phyloP scores from a whole-genome alignment of 129 eudicot species.

The Gnaphalium uliginosum region DNA sequence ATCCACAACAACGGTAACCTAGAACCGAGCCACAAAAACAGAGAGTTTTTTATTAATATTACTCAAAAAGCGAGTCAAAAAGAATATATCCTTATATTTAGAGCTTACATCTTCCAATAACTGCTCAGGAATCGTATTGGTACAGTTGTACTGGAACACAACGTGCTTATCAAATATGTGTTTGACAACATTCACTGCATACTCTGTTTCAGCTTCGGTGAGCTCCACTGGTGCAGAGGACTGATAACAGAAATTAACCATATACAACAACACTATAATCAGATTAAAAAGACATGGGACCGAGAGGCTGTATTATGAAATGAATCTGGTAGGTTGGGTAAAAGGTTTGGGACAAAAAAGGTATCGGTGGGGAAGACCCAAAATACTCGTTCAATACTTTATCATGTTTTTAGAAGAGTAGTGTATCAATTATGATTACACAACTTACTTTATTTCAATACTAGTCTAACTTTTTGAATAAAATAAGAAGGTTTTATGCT shows the following conservation, averaged over 20 bases:
- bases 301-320: background rate
- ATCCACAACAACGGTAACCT: constrained; percentile 90
- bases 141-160: constrained; percentile 96
- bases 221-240: constrained; percentile 96
- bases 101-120: constrained; percentile 77
- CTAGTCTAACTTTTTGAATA: background rate
- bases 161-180: constrained; percentile 84
- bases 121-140: constrained; percentile 94
- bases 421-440: constrained; percentile 4
- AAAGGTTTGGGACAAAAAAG: background rate
- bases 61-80: background rate
- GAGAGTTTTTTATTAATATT: background rate
- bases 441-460: background rate
- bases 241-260: constrained; percentile 41
- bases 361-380: background rate
- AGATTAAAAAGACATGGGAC: constrained; percentile 13
- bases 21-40: constrained; percentile 14
- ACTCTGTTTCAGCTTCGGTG: constrained; percentile 97
- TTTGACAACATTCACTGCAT: constrained; percentile 92
- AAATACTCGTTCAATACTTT: background rate
- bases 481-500: background rate
- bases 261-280: constrained; percentile 10
- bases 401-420: background rate
- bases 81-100: background rate
- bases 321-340: background rate